Conservation (phyloP, 345 rosid species). For the Leavenworthia alabamica region DNA sequence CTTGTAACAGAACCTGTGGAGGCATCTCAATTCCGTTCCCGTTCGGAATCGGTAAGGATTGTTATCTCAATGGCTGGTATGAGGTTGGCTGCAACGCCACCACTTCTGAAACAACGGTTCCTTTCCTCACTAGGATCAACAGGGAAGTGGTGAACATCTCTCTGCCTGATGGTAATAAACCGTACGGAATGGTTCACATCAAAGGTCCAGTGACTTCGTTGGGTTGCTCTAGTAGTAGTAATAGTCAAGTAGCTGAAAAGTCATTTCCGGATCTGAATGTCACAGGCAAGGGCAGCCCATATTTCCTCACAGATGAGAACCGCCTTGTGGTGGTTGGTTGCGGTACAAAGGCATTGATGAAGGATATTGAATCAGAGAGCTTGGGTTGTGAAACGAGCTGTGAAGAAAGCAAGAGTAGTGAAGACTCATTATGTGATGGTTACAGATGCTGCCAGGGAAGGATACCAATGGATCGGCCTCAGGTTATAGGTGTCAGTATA, state of each 20-base stretch:
- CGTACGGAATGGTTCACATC: conserved; percentile 21
- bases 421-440: conserved; percentile 27
- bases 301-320: conserved; percentile 22
- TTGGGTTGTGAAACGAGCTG: conserved; percentile 42
- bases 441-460: conserved; percentile 40
- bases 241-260: background rate
- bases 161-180: background rate
- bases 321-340: conserved; percentile 38
- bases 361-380: conserved; percentile 1
- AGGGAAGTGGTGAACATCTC: conserved; percentile 26
- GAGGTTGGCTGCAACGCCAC: conserved; percentile 20
- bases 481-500: background rate
- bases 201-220: conserved; percentile 27
- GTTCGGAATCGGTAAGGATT: conserved; percentile 24
- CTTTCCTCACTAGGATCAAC: background rate
- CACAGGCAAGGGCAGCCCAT: conserved; percentile 26
- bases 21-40: conserved; percentile 18
- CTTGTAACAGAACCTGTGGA: conserved; percentile 13
- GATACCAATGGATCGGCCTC: conserved; percentile 21
- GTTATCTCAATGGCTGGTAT: conserved; percentile 19
- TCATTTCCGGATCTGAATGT: conserved; percentile 5
- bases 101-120: background rate
- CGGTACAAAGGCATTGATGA: background rate
- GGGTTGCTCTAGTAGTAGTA: conserved; percentile 1
- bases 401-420: background rate